Evolutionary conservation across 208 protist genomes (phyloP).

Genomic region (Leishmania major): DNA sequence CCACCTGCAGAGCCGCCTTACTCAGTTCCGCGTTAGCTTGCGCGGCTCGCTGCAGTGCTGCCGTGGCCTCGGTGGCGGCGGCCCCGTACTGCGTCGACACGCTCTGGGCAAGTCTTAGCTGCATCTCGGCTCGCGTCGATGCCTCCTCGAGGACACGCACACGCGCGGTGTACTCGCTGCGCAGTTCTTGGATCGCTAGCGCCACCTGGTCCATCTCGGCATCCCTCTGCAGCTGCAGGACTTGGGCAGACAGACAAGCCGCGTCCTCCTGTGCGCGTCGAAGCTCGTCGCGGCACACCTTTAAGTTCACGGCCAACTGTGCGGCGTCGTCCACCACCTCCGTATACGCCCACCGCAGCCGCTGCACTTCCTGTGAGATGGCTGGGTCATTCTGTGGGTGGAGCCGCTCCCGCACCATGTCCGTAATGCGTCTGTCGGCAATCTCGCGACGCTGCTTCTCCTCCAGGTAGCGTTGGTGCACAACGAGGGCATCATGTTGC

Average conservation of each 20-base stretch:
- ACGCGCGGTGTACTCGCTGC: slow-evolving; percentile 54
- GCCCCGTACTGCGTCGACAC: slow-evolving; percentile 21
- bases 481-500: slow-evolving; percentile 60
- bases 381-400: slow-evolving; percentile 35
- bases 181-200: slow-evolving; percentile 49
- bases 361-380: slow-evolving; percentile 52
- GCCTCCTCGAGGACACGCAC: slow-evolving; percentile 35
- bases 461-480: slow-evolving; percentile 74
- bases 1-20: neutral
- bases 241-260: slow-evolving; percentile 22
- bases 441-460: slow-evolving; percentile 78
- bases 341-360: slow-evolving; percentile 63
- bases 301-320: slow-evolving; percentile 68
- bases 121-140: slow-evolving; percentile 38
- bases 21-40: slow-evolving; percentile 27
- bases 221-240: slow-evolving; percentile 56
- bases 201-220: slow-evolving; percentile 66
- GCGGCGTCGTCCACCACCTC: slow-evolving; percentile 75
- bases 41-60: slow-evolving; percentile 28
- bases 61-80: slow-evolving; percentile 20
- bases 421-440: slow-evolving; percentile 70
- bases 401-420: slow-evolving; percentile 76
- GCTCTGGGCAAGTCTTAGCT: slow-evolving; percentile 32
- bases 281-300: slow-evolving; percentile 54
- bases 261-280: slow-evolving; percentile 22